Base-by-base conservation (phyloP, 2,329 filamentous ascomycete genomes). In the Fusarium sororula region DNA sequence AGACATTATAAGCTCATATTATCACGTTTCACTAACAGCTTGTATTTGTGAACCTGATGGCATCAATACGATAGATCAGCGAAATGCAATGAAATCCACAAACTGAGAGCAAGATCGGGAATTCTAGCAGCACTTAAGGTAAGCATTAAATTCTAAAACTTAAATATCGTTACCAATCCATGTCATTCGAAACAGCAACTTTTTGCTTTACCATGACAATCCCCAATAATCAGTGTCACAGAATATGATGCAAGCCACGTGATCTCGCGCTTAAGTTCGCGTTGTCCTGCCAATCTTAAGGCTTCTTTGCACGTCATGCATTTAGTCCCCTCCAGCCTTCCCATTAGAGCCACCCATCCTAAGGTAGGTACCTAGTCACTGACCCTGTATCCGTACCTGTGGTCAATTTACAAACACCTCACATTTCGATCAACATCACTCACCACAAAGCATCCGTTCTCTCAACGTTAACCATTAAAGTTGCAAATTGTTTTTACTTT, bases 281-380 rank as follows among this genome's bases (percentile, higher is more conserved):
- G 87, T 89, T 89, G 87, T 86, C 87, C 85, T 83, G 87, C 84
- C 87, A 89, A 85, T 83, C 50, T 66, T 72, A 72, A 66, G 63
- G 51, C 63, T 63, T 60, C 41, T 38, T 63, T 60, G 44, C 38
- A 70, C 77, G 75, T 78, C 76, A 78, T 78, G 38, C 42, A n/a
- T 41, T 30, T 45, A 22, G 18, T 22, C 13, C 53, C 18, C 44
- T 47, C 61, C 61, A 50, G 14, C 57, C 54, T 50, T 28, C 51
- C 53, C 24, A 55, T 37, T 44, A 45, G 32, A 67, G 55, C 38
- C 39, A 65, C 63, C 63, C 69, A 65, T 63, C 61, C 67, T 51
- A 30, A 10, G 28, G 28, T 30, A 10, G 28, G 28, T 30, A 28
- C 6, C 7, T 7, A 66, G 64, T 64, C 53, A 41, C 60, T 67